phyloP scores from a whole-genome alignment of 768 basidiomycete species.

The Galerina marginata region DNA sequence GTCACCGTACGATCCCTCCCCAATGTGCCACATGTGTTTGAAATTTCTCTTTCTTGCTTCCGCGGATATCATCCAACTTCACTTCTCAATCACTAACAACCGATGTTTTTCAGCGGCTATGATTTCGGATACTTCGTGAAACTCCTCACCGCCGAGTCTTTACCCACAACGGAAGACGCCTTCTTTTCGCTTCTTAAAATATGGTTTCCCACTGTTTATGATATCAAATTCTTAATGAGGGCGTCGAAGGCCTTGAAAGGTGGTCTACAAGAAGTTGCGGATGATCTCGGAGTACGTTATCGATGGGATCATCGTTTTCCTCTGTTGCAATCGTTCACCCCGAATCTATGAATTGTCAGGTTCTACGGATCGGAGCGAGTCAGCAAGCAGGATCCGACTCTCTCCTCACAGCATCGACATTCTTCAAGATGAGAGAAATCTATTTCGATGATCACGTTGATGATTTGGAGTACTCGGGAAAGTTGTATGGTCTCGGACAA shows the following conservation, averaged over 20 bases:
- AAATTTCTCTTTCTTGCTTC: neutral
- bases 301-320: neutral
- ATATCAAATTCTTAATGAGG: constrained; percentile 97
- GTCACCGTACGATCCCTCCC: neutral
- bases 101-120: constrained; percentile 72
- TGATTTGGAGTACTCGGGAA: constrained; percentile 80
- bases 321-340: neutral
- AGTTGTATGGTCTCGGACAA: constrained; percentile 83
- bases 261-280: constrained; percentile 92
- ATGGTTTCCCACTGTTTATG: constrained; percentile 97
- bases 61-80: neutral
- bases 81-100: neutral
- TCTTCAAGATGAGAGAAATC: constrained; percentile 93
- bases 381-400: constrained; percentile 99
- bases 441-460: constrained; percentile 94
- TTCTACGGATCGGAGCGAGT: constrained; percentile 85
- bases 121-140: constrained; percentile 99
- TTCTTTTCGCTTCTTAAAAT: constrained; percentile 87
- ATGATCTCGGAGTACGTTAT: constrained; percentile 85
- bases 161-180: constrained; percentile 86
- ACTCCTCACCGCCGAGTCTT: constrained; percentile 81
- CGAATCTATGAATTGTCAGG: constrained; percentile 48
- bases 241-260: constrained; percentile 87
- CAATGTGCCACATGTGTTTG: constrained; percentile 1
- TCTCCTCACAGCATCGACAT: constrained; percentile 89